These are phyloP conservation scores for Phytophthora foliorum DNA, from an alignment of 352 stramenopile species.

Conservation along the genomic window DNA sequence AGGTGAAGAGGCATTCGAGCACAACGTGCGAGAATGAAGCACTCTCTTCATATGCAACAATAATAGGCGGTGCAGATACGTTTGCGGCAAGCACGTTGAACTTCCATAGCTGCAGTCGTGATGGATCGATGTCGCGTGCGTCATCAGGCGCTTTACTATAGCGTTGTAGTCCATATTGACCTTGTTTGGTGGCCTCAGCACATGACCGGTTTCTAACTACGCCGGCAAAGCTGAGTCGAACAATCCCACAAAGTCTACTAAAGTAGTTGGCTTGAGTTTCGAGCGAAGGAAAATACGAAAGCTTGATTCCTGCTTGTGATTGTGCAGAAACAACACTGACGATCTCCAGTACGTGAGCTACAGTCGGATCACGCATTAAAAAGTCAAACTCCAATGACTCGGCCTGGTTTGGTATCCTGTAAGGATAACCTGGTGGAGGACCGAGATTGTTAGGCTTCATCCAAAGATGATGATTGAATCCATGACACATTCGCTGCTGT, in stretches of 20 bases:
- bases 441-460: background rate
- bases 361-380: background rate
- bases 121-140: background rate
- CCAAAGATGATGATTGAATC: background rate
- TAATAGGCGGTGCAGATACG: background rate
- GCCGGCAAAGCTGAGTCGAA: background rate
- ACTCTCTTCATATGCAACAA: background rate
- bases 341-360: background rate
- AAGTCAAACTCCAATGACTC: background rate
- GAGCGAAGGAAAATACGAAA: background rate
- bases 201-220: background rate
- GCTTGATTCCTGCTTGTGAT: background rate
- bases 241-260: background rate
- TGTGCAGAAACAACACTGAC: background rate
- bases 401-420: background rate
- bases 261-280: background rate
- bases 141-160: background rate
- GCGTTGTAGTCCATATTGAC: background rate
- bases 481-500: background rate
- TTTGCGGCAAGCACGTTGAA: background rate
- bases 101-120: background rate
- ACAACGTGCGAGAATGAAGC: constrained; percentile 17
- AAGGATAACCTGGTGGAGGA: background rate
- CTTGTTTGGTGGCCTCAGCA: background rate
- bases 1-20: background rate